Percentiles rank a stretch among this genome's conserved stretches.
Evolutionary conservation across 129 eudicot species (phyloP).

Genomic region (Silybum marianum): DNA sequence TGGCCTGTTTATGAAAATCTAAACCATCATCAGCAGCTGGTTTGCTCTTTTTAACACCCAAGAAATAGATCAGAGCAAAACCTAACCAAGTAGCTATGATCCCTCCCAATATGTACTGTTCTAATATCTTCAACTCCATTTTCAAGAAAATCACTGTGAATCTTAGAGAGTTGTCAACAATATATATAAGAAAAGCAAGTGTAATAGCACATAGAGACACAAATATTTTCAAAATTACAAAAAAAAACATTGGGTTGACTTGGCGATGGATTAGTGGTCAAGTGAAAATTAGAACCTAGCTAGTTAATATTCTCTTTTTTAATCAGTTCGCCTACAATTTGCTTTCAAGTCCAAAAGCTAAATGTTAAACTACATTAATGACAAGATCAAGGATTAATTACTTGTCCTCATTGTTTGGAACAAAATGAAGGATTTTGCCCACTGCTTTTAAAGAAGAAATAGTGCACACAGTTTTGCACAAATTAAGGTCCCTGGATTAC

Average conservation of each 20-base stretch:
- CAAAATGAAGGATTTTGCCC: slow-evolving; percentile 29
- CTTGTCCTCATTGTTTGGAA: slow-evolving; percentile 29
- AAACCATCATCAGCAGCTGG: slow-evolving; percentile 11
- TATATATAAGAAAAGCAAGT: slow-evolving; percentile 2
- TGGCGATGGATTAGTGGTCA: slow-evolving; percentile 12
- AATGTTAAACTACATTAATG: slow-evolving; percentile 20
- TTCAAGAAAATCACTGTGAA: slow-evolving; percentile 17
- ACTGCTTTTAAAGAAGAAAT: not conserved
- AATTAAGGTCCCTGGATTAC: not conserved
- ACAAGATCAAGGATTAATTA: slow-evolving; percentile 29
- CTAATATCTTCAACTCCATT: slow-evolving; percentile 34
- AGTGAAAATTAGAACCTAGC: slow-evolving; percentile 4
- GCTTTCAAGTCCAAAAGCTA: slow-evolving; percentile 12
- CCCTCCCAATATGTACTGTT: slow-evolving; percentile 40
- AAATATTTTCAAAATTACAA: not conserved
- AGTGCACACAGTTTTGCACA: not conserved
- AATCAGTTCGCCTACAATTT: slow-evolving; percentile 13
- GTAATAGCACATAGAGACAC: slow-evolving; percentile 4
- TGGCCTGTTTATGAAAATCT: slow-evolving; percentile 1
- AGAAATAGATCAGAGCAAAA: slow-evolving; percentile 36
- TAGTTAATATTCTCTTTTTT: slow-evolving; percentile 31
- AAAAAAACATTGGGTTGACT: slow-evolving; percentile 8
- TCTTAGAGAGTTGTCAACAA: not conserved
- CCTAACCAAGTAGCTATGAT: slow-evolving; percentile 38
- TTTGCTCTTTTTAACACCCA: slow-evolving; percentile 34